Conservation (phyloP, 2,329 filamentous ascomycete species). For the Hortaea werneckii region DNA sequence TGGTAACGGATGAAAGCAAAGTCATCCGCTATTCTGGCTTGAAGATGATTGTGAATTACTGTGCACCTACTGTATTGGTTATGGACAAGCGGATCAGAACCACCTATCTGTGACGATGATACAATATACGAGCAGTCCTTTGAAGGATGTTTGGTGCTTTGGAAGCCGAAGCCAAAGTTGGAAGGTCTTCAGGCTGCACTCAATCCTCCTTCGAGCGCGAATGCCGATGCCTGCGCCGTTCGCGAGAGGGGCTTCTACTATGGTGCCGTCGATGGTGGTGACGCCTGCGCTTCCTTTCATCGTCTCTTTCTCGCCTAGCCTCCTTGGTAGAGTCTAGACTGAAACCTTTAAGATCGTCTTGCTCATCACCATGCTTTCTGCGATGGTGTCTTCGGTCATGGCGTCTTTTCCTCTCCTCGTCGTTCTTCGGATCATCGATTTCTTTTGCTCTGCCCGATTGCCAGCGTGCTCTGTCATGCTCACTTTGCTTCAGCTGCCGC, state of each 20-base stretch:
- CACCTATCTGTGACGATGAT: too few relatives aligned
- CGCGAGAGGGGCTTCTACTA: slow-evolving; percentile 11
- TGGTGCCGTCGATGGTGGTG: slow-evolving; percentile 9
- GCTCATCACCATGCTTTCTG: slow-evolving; percentile 3
- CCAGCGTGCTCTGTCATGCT: slow-evolving; percentile 50
- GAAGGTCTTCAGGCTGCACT: too few relatives aligned
- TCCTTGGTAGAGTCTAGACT: slow-evolving; percentile 17
- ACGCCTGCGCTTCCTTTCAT: slow-evolving; percentile 8
- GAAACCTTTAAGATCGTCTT: slow-evolving; percentile 22
- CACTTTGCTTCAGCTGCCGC: slow-evolving; percentile 60
- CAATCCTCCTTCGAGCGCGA: too few relatives aligned
- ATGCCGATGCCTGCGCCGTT: slow-evolving; percentile 1
- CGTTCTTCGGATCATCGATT: slow-evolving; percentile 28
- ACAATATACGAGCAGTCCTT: too few relatives aligned
- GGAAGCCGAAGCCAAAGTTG: too few relatives aligned
- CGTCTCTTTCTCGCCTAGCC: slow-evolving; percentile 3
- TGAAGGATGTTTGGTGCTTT: too few relatives aligned
- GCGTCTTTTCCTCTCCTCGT: slow-evolving; percentile 6
- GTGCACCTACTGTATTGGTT: too few relatives aligned
- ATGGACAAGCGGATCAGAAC: too few relatives aligned
- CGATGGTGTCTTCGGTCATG: slow-evolving; percentile 5
- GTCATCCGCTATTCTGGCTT: too few relatives aligned
- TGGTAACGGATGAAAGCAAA: too few relatives aligned
- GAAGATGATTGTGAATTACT: too few relatives aligned
- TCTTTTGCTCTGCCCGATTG: slow-evolving; percentile 43